phyloP scores from a whole-genome alignment of 225 moss, liverwort and hornwort genomes.

The Straminergon stramineum region DNA sequence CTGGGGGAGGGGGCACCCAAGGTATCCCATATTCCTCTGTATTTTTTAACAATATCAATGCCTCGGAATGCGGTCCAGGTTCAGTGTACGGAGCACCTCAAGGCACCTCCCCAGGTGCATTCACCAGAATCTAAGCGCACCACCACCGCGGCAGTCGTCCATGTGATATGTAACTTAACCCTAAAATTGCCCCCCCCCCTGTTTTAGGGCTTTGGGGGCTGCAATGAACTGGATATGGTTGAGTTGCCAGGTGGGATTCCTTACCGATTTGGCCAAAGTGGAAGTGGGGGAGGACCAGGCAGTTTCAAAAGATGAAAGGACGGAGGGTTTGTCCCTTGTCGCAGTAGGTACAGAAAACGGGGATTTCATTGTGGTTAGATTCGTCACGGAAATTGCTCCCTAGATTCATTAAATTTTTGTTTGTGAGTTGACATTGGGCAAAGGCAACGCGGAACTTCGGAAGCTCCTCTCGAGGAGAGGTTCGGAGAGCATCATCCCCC shows the following conservation, averaged over 20 bases:
- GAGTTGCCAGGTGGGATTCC: neutral
- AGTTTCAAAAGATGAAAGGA: too few species aligned
- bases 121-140: neutral
- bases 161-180: neutral
- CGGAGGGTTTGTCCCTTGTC: too few species aligned
- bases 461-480: neutral
- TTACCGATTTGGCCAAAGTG: neutral
- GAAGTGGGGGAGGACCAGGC: too few species aligned
- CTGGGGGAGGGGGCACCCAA: neutral
- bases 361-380: neutral
- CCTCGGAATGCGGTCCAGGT: neutral
- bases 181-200: neutral
- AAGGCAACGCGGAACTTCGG: neutral
- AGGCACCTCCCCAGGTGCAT: neutral
- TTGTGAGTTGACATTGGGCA: neutral
- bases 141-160: too few species aligned
- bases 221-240: neutral
- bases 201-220: neutral
- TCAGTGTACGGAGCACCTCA: fast-evolving
- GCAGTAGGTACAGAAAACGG: neutral
- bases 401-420: neutral
- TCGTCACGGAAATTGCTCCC: neutral
- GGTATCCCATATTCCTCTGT: too few species aligned
- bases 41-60: neutral
- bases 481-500: neutral